A percentile compares a stretch with the other conserved stretches of the same genome.
Conservation (phyloP, 2,329 filamentous ascomycete genomes). For the Mycocentrospora acerina region DNA sequence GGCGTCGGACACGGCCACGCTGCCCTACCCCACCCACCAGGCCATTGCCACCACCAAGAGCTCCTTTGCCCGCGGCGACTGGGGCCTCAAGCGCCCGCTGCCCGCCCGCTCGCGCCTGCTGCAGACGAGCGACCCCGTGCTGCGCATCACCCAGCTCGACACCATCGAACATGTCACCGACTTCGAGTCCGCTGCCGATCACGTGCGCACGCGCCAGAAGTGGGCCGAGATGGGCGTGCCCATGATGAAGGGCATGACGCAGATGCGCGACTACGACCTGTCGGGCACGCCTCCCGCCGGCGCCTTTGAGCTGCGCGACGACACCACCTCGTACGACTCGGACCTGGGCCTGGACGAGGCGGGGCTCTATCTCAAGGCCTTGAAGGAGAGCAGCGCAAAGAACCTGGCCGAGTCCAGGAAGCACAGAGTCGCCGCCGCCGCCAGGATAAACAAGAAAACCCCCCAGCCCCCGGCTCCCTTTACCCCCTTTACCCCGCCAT, state of each 20-base stretch:
- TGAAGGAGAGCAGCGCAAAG: constrained; percentile 23
- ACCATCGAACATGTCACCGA: constrained; percentile 87
- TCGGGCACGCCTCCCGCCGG: constrained; percentile 14
- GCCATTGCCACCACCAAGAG: constrained; percentile 75
- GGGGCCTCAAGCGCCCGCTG: constrained; percentile 86
- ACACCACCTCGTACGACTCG: constrained; percentile 34
- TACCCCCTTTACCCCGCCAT: constrained; percentile 21
- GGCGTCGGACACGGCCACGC: constrained; percentile 70
- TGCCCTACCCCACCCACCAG: constrained; percentile 77
- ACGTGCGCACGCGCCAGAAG: constrained; percentile 78
- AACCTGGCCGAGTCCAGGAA: constrained; percentile 10
- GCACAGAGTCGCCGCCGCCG: constrained; percentile 10
- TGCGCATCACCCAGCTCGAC: constrained; percentile 78
- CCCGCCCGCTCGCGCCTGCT: constrained; percentile 71
- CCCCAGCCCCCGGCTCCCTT: constrained; percentile 17
- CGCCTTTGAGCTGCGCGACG: constrained; percentile 36
- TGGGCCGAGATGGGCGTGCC: constrained; percentile 80
- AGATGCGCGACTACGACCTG: constrained; percentile 21
- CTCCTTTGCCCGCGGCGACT: constrained; percentile 78
- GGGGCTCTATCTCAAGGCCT: constrained; percentile 24
- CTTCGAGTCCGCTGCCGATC: constrained; percentile 79
- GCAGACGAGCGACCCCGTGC: constrained; percentile 67
- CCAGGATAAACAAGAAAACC: too few species aligned
- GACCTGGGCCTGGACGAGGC: constrained; percentile 29
- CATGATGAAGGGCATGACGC: constrained; percentile 51